Evolutionary conservation across 2,329 filamentous ascomycete species (phyloP), one percentile per base, ranked within the genome.

Genomic region (Leptographium radiaticola): DNA sequence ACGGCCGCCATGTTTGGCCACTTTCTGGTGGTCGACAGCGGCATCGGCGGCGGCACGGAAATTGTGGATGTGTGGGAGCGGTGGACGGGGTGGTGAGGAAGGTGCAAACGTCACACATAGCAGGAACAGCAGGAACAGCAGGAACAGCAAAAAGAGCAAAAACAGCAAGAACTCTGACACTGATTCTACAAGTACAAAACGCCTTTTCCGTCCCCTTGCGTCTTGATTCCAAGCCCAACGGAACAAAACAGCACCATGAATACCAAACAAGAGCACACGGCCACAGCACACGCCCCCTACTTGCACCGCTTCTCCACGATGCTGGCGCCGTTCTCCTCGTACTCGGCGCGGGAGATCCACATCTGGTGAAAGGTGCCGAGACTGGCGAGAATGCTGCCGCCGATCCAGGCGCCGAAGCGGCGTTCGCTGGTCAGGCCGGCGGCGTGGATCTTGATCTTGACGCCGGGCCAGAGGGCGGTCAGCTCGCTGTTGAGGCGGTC

Each of bases 291-390:
- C n/a, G n/a, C 11, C 10, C 2, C n/a, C 54, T 64, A 97, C 74
- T 95, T 95, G 78, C 91, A 97, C 63, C 91, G 78, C 80, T 95
- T 96, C 76, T 97, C 91, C 46, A 97, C 87, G 62, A 97, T 90
- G 59, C 81, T 81, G 7, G 83, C 75, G 2, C 93, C 93, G 67
- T 95, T 90, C 75, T 98, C 94, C 59, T 96, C 89, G 63, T 96
- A 97, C 73, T 98, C 93, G 75, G 95, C 95, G 69, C 83, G 88
- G 30, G 86, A 91, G 62, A 98, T 94, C 93, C 93, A 98, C 86
- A 98, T 91, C 74, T 98, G 93, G 72, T 98, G 93, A 71, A 98
- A 98, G 15, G 90, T 95, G 11, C 94, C 94, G 71, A 98, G 70
- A 69, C 90, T 96, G 8, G 88, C 90, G 61, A 98, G 74, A 62